Percentiles rank a stretch among this genome's conserved stretches.
Conservation (phyloP, 164 flowering plant species). For the Umbellularia californica region DNA sequence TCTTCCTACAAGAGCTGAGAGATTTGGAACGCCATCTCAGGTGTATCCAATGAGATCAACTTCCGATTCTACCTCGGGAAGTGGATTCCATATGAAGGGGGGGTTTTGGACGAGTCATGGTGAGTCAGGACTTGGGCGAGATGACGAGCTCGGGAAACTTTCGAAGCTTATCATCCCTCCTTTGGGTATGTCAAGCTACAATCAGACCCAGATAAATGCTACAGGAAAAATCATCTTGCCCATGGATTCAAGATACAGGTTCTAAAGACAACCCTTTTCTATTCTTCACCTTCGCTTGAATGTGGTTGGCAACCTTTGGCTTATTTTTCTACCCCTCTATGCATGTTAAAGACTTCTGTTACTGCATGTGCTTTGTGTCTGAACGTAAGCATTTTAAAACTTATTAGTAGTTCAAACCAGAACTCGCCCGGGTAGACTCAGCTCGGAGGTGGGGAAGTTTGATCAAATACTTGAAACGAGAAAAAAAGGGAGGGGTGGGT, state of each 20-base stretch:
- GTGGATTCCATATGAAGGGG: neutral
- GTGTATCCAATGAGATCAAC: neutral
- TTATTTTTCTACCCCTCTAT: neutral
- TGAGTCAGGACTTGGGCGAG: neutral
- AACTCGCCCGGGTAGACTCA: neutral
- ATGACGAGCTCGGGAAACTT: conserved; percentile 29
- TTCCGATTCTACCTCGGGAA: neutral
- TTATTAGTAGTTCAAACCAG: neutral
- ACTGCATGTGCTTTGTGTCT: neutral
- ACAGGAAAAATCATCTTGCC: conserved; percentile 58
- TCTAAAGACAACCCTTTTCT: no score
- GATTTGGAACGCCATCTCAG: neutral
- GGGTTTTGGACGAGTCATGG: conserved; percentile 1
- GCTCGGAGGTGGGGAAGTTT: neutral
- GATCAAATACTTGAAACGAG: no score
- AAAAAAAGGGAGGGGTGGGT: no score
- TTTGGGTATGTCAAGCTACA: conserved; percentile 48
- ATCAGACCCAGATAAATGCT: conserved; percentile 30
- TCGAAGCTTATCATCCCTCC: conserved; percentile 87
- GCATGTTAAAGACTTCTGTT: neutral
- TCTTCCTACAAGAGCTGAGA: neutral
- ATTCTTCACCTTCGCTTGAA: neutral
- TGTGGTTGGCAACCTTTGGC: no score
- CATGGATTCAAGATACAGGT: conserved; percentile 82
- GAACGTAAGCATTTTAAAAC: neutral